These are phyloP conservation scores for Aspergillus sp. DNA, from an alignment of 2,329 filamentous ascomycete species.

Conservation along the genomic window DNA sequence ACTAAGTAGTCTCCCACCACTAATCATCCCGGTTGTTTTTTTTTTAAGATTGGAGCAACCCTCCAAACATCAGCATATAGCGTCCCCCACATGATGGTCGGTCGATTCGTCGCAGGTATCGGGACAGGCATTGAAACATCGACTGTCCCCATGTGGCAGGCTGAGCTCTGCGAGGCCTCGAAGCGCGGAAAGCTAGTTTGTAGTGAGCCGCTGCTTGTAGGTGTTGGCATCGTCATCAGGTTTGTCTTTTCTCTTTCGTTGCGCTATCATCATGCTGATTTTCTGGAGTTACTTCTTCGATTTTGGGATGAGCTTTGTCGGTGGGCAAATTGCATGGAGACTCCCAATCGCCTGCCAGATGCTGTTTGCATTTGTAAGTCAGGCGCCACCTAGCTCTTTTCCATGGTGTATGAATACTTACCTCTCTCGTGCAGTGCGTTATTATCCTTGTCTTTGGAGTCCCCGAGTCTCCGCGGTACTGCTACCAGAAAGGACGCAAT, in stretches of 20 bases:
- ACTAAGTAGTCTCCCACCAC: too few species aligned
- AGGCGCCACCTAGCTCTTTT: conserved; percentile 17
- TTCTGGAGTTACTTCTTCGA: conserved; percentile 28
- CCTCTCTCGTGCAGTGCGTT: conserved; percentile 10
- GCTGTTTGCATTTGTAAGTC: conserved; percentile 44
- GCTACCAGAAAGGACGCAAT: conserved; percentile 43
- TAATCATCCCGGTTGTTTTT: too few species aligned
- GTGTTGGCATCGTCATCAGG: conserved; percentile 39
- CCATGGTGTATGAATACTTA: not conserved
- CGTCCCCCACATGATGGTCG: conserved; percentile 40
- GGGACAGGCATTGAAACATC: conserved; percentile 49
- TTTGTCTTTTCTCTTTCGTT: not conserved
- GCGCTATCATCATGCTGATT: not conserved
- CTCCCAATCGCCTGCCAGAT: conserved; percentile 50
- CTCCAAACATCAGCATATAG: conserved; percentile 34
- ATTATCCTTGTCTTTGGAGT: conserved; percentile 22
- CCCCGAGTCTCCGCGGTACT: conserved; percentile 43
- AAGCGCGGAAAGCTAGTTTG: conserved; percentile 45
- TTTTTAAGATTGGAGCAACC: conserved; percentile 30
- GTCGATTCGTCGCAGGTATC: conserved; percentile 51
- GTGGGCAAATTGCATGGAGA: conserved; percentile 47
- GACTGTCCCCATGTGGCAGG: conserved; percentile 44
- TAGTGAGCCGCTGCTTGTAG: conserved; percentile 40
- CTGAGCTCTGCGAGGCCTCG: conserved; percentile 44
- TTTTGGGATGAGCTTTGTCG: conserved; percentile 36